Evolutionary conservation across 805 yeast genomes (phyloP), one percentile per base, ranked within the genome.

Genomic region (Candida maesae): DNA sequence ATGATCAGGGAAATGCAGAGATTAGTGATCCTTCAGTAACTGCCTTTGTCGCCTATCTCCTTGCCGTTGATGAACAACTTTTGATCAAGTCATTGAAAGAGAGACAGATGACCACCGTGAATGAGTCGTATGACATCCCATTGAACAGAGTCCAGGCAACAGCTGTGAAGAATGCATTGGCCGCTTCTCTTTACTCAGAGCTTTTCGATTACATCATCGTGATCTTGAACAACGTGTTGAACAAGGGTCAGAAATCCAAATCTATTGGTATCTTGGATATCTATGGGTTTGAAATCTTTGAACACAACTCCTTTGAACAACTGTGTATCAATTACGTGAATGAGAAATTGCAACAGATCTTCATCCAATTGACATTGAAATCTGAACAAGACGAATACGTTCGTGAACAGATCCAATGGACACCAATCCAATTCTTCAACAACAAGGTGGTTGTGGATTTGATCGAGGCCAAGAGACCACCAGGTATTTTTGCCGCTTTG

Each of bases 311-410:
- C 3, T 90, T 91, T 62, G 97, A 91, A 62, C 98, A 90, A 66
- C 73, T 90, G 50, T 90, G 97, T 67, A 90, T 90, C 69, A 90
- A 91, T 63, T 90, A 91, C 54, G 97, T 90, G 50, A 90, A 90
- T 64, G 98, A 90, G 64, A 91, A 91, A 65, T 73, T 91, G 52
- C 97, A 90, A 68, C 99, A 91, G 63, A 93, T 91, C 59, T 93
- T 93, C 58, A 93, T 93, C 61, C 95, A 93, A 63, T 74, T 93
- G 58, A 93, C 99, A 2, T 74, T 93, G 58, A 93, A 93, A 66
- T 85, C 97, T 0, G 99, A 93, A 66, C 99, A 93, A 68, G 99
- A 93, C 50, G 98, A 93, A 60, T 93, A 93, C 57, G 93, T 88
- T 26, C 83, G 85, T 52, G 99, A 93, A 64, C 85, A 88, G 65